These are phyloP conservation scores for Lentinula sp. DNA, from an alignment of 768 basidiomycete genomes.

Conservation along the genomic window DNA sequence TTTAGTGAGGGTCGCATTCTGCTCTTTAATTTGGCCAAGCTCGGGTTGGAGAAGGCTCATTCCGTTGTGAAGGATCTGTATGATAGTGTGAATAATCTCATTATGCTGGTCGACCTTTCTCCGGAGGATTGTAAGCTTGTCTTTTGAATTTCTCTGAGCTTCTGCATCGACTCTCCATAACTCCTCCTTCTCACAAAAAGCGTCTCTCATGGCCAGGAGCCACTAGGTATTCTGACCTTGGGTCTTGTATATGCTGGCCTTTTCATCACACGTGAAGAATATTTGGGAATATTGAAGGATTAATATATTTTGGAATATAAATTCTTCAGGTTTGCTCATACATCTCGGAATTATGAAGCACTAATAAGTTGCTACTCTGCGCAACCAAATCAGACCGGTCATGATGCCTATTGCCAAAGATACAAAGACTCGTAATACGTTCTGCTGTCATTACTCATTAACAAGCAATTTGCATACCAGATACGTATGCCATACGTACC, in stretches of 20 bases:
- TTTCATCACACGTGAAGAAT: conserved; percentile 83
- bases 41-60: conserved; percentile 89
- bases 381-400: too few species aligned
- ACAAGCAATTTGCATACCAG: too few species aligned
- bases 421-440: too few species aligned
- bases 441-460: too few species aligned
- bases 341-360: too few species aligned
- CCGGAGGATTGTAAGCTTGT: conserved; percentile 64
- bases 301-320: too few species aligned
- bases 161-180: conserved; percentile 77
- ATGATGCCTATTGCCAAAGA: too few species aligned
- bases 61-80: conserved; percentile 89
- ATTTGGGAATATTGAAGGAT: conserved; percentile 54
- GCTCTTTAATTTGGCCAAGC: conserved; percentile 81
- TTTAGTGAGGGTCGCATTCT: conserved; percentile 75
- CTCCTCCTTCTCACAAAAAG: conserved; percentile 90
- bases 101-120: conserved; percentile 79
- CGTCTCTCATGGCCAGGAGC: conserved; percentile 90
- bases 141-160: conserved; percentile 66
- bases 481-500: too few species aligned
- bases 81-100: conserved; percentile 51
- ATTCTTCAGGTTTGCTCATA: too few species aligned
- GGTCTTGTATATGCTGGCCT: conserved; percentile 92
- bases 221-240: conserved; percentile 95
- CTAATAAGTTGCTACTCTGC: too few species aligned